Conservation (phyloP, 176 grass and related monocot species). For the Avena insularis region DNA sequence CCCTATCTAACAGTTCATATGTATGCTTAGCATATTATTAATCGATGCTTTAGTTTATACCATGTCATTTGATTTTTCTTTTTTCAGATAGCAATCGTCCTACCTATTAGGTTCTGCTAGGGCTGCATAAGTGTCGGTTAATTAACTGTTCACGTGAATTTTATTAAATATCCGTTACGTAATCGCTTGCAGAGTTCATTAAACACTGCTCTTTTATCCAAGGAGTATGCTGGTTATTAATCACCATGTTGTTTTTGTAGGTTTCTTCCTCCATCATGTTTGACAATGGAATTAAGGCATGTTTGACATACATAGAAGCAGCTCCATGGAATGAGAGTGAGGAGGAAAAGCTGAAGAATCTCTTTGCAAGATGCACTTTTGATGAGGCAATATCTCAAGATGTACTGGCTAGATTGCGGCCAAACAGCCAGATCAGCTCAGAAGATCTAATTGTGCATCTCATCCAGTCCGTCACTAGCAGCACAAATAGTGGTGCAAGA, state of each 20-base stretch:
- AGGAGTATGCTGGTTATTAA: too few species aligned
- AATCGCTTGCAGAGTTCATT: too few species aligned
- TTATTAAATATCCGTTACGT: too few species aligned
- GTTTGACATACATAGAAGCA: slow-evolving; percentile 80
- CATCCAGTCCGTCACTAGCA: slow-evolving; percentile 68
- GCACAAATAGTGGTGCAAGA: slow-evolving; percentile 63
- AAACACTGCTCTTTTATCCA: too few species aligned
- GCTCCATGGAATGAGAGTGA: slow-evolving; percentile 83
- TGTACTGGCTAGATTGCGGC: slow-evolving; percentile 65
- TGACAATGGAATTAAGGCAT: not conserved
- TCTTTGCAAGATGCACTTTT: slow-evolving; percentile 65
- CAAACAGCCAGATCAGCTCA: slow-evolving; percentile 33
- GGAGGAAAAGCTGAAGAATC: slow-evolving; percentile 73
- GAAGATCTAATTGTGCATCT: slow-evolving; percentile 61
- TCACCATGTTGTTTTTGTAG: slow-evolving; percentile 32
- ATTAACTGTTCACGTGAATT: too few species aligned
- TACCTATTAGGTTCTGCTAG: too few species aligned
- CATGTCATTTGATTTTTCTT: too few species aligned
- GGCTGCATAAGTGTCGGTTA: too few species aligned
- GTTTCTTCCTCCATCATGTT: slow-evolving; percentile 71
- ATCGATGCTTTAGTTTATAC: too few species aligned
- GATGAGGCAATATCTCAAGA: slow-evolving; percentile 60
- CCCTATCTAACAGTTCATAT: too few species aligned
- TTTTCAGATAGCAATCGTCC: too few species aligned
- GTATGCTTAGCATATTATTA: too few species aligned